phyloP scores from a whole-genome alignment of 2,329 filamentous ascomycete genomes.

The Daldinia sp. region DNA sequence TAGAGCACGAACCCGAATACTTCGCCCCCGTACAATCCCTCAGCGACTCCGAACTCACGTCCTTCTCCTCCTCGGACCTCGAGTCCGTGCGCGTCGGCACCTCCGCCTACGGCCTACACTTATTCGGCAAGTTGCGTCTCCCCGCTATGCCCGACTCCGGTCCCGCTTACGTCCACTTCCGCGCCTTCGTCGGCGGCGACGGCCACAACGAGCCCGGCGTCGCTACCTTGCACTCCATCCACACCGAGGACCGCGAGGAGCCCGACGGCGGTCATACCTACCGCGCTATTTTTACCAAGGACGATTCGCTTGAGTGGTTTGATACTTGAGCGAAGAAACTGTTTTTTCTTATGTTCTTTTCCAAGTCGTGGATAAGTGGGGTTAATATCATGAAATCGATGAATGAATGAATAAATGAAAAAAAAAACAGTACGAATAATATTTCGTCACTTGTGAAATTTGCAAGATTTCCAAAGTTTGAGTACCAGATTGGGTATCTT shows the following conservation, averaged over 20 bases:
- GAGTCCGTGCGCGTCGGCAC: conserved; percentile 59
- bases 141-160: conserved; percentile 56
- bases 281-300: conserved; percentile 60
- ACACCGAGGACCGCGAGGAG: conserved; percentile 60
- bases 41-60: conserved; percentile 55
- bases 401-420: not conserved
- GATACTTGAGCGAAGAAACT: conserved; percentile 55
- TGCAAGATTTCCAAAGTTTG: conserved; percentile 1
- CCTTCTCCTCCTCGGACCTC: conserved; percentile 57
- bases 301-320: conserved; percentile 67
- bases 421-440: not conserved
- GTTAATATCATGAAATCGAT: conserved; percentile 37
- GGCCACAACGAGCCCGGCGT: conserved; percentile 52
- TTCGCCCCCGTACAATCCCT: conserved; percentile 62
- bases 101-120: conserved; percentile 62
- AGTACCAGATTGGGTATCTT: conserved; percentile 43
- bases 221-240: conserved; percentile 61
- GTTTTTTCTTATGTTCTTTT: too few species aligned
- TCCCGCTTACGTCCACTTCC: conserved; percentile 61
- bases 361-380: too few species aligned
- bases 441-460: not conserved
- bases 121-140: conserved; percentile 63
- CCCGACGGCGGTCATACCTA: conserved; percentile 58
- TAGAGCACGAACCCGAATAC: conserved; percentile 67
- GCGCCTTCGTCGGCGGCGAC: conserved; percentile 59